Evolutionary conservation across 257 asterid species (phyloP).

Genomic region (Petrea volubilis): DNA sequence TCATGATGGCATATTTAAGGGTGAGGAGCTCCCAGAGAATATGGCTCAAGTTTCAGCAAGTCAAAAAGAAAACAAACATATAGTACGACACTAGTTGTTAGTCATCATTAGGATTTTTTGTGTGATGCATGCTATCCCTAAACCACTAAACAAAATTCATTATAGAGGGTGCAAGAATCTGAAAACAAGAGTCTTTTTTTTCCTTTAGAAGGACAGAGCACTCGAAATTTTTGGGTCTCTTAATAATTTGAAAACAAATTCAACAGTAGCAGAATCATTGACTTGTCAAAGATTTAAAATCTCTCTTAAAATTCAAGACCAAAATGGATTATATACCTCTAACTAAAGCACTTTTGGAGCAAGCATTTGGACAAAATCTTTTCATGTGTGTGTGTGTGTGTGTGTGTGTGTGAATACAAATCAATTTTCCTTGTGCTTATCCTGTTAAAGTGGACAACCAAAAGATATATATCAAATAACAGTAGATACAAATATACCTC

Average conservation of each 20-base stretch:
- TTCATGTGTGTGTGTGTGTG: too few species aligned
- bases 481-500: slow-evolving; percentile 31
- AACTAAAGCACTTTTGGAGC: not conserved
- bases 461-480: not conserved
- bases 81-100: not conserved
- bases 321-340: not conserved
- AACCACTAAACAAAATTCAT: too few species aligned
- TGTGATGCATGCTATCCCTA: not conserved
- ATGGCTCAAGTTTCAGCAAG: not conserved
- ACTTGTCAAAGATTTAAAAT: not conserved
- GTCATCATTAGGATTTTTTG: not conserved
- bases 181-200: not conserved
- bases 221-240: too few species aligned
- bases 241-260: too few species aligned
- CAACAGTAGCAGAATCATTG: not conserved
- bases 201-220: not conserved
- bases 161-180: not conserved
- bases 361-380: too few species aligned
- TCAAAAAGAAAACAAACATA: not conserved
- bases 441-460: too few species aligned
- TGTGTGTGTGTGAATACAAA: too few species aligned
- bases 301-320: not conserved
- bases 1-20: not conserved
- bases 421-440: too few species aligned
- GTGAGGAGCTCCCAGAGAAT: not conserved